Evolutionary conservation across 495 filamentous ascomycete species (phyloP).

Genomic region (Alectoria sarmentosa): DNA sequence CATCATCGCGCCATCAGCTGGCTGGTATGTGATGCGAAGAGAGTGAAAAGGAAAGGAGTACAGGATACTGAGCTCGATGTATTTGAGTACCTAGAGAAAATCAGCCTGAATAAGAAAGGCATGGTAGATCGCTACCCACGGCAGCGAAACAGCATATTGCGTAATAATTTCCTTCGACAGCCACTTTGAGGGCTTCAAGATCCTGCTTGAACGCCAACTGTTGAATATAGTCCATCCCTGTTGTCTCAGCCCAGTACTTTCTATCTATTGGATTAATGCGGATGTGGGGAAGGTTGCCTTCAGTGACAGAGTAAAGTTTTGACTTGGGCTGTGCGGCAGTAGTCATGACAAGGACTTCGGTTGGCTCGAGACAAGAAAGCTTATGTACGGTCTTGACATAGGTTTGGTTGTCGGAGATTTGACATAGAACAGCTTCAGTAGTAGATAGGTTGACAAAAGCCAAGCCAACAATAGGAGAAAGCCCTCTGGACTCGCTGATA

Average conservation of each 20-base stretch:
- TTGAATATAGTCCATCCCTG: slow-evolving; percentile 72
- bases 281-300: slow-evolving; percentile 56
- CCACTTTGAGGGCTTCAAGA: slow-evolving; percentile 67
- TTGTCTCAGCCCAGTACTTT: slow-evolving; percentile 80
- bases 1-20: slow-evolving; percentile 91
- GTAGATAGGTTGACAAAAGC: slow-evolving; percentile 83
- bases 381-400: slow-evolving; percentile 81
- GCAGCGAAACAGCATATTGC: slow-evolving; percentile 85
- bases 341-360: slow-evolving; percentile 63
- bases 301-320: slow-evolving; percentile 68
- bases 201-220: slow-evolving; percentile 70
- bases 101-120: slow-evolving; percentile 2
- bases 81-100: slow-evolving; percentile 63
- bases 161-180: slow-evolving; percentile 79
- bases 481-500: slow-evolving; percentile 79
- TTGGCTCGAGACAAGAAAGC: slow-evolving; percentile 69
- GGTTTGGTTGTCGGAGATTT: slow-evolving; percentile 85
- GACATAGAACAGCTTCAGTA: slow-evolving; percentile 75
- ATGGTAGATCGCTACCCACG: slow-evolving; percentile 41
- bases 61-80: slow-evolving; percentile 61
- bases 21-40: slow-evolving; percentile 76
- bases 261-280: slow-evolving; percentile 66
- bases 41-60: slow-evolving; percentile 66
- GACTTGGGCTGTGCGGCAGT: slow-evolving; percentile 62
- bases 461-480: slow-evolving; percentile 81